Conservation (phyloP, 2,329 filamentous ascomycete species). For the Sclerotinia sclerotiorum region DNA sequence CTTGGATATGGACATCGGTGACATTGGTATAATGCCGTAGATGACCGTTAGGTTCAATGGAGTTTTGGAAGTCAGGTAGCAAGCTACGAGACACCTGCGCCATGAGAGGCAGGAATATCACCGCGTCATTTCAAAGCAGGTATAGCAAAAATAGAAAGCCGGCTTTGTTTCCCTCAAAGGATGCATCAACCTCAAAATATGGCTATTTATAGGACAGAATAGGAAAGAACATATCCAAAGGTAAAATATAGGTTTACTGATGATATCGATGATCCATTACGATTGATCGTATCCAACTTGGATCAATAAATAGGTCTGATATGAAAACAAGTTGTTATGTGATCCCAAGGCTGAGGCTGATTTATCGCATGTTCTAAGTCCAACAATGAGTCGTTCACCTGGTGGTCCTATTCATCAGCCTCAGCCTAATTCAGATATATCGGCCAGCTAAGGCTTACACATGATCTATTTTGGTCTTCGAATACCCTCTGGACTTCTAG, state of each 20-base stretch:
- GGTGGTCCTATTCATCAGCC: constrained; percentile 1
- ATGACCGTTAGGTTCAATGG: no score
- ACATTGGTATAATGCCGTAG: no score
- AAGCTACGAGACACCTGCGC: no score
- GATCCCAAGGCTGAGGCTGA: constrained; percentile 2
- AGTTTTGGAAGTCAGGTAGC: background rate
- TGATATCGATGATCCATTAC: background rate
- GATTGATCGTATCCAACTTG: background rate
- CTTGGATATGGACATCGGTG: no score
- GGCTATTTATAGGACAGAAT: background rate
- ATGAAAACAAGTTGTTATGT: no score
- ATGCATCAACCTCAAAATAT: background rate
- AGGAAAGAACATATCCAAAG: background rate
- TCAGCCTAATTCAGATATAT: background rate
- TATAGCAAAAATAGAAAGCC: background rate
- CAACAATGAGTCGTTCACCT: background rate
- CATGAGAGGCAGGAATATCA: background rate
- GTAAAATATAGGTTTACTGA: background rate
- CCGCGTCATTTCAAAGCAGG: background rate
- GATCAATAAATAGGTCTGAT: no score
- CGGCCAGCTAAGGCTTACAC: background rate
- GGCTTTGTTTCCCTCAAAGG: no score
- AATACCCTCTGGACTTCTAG: background rate
- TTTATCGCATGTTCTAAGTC: background rate
- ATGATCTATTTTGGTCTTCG: background rate